Evolutionary conservation across 345 rosid species (phyloP), one percentile per base, ranked within the genome.

Genomic region (Dipteronia sinensis): DNA sequence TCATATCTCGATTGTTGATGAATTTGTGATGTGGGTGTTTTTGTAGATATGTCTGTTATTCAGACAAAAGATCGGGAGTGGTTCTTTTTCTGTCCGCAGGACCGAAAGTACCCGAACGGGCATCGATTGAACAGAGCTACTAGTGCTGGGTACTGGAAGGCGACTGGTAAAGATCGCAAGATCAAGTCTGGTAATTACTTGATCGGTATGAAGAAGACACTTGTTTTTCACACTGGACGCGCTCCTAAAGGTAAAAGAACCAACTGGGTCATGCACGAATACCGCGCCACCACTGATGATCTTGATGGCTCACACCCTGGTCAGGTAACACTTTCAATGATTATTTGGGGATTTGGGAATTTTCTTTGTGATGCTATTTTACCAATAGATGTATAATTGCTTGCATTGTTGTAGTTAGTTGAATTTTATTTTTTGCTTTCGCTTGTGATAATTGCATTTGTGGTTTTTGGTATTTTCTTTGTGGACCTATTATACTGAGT

Each of bases 21-120:
- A 7, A 0, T 22, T 31, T 46, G 29, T 63, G 34, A 20, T 47
- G 22, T 69, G 22, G 44, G 67, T 34, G 63, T 69, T 31, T 81
- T 62, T 86, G 82, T 80, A 94, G 92, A 61, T 76, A 80, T 87
- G n/a, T 94, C 99, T 0, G 89, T 82, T 15, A 84, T 96, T 3
- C 77, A 63, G 65, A 82, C 92, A 2, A 83, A 63, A 10, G 98
- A 96, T 81, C 85, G 84, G 2, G 98, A 96, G 69, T 96, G 99
- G 99, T 92, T 96, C 83, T 96, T 92, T 83, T 96, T 96, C 89
- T 96, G 98, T 79, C 98, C 99, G 1, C 75, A 86, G 72, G 98
- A 96, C 69, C 87, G 97, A 44, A 96, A 96, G 88, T 94, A 96
- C 71, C 98, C 98, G 0, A 91, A 82, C 44, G 98, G 99, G 47